Evolutionary conservation across 1,284 basidiomycete genomes (phyloP).

Genomic region (Cystobasidiaceae sp.): DNA sequence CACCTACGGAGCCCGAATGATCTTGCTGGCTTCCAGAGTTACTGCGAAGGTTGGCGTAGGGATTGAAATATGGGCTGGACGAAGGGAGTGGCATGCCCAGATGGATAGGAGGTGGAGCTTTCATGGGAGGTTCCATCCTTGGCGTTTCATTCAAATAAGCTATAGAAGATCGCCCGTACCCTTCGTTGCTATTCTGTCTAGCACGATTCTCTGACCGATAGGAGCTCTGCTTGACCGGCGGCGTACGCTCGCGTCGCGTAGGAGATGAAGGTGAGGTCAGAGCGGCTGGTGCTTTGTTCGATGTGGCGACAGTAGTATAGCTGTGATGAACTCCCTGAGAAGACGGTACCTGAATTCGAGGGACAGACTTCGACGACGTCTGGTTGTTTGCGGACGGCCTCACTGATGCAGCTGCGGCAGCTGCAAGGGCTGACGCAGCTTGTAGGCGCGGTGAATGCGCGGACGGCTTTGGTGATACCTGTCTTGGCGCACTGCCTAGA

Average conservation of each 20-base stretch:
- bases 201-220: neutral
- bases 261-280: neutral
- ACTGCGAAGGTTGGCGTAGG: conserved; percentile 19
- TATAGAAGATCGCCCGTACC: conserved; percentile 14
- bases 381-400: neutral
- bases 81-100: conserved; percentile 19
- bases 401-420: conserved; percentile 6
- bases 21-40: neutral
- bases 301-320: conserved; percentile 12
- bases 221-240: conserved; percentile 3
- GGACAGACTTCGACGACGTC: neutral
- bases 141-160: conserved; percentile 27
- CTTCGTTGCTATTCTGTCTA: conserved; percentile 4
- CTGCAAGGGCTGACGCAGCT: conserved; percentile 6
- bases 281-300: conserved; percentile 9
- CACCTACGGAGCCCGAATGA: neutral
- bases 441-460: neutral
- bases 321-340: neutral
- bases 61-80: conserved; percentile 25
- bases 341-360: neutral
- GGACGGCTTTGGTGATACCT: neutral
- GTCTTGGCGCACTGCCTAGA: neutral
- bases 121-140: conserved; percentile 25
- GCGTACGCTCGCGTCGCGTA: neutral
- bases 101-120: conserved; percentile 20